Conservation (phyloP, 805 yeast genomes). For the Tetrapisispora iriomotensis region DNA sequence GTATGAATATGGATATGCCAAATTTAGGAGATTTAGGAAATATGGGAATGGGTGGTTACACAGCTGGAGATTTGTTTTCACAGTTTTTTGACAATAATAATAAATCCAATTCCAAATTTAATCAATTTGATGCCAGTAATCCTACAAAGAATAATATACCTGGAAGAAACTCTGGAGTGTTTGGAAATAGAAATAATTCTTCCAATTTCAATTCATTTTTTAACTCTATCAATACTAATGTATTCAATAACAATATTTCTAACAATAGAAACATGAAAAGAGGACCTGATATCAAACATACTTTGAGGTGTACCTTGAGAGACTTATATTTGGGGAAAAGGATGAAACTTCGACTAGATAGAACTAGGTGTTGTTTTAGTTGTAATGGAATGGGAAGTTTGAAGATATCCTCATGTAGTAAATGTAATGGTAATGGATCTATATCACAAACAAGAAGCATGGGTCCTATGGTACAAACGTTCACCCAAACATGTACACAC, state of each 20-base stretch:
- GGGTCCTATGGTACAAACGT: slow-evolving; percentile 38
- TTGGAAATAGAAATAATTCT: neutral
- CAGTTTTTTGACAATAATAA: slow-evolving; percentile 18
- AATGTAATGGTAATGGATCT: slow-evolving; percentile 38
- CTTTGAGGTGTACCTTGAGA: slow-evolving; percentile 39
- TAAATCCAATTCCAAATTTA: neutral
- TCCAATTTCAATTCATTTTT: neutral
- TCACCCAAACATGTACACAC: slow-evolving; percentile 36
- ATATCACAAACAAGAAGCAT: slow-evolving; percentile 31
- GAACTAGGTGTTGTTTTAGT: slow-evolving; percentile 36
- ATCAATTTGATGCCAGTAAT: too few relatives aligned
- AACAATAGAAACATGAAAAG: neutral
- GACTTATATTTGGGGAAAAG: slow-evolving; percentile 53
- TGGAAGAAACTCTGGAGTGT: too few relatives aligned
- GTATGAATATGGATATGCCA: neutral
- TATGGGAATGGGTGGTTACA: slow-evolving; percentile 6
- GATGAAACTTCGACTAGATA: slow-evolving; percentile 44
- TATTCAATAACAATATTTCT: neutral
- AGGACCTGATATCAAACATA: slow-evolving; percentile 51
- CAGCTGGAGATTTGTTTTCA: slow-evolving; percentile 25
- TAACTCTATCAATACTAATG: neutral
- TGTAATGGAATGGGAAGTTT: slow-evolving; percentile 48
- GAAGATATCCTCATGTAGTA: slow-evolving; percentile 23
- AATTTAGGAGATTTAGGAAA: neutral
- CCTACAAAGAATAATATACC: too few relatives aligned